Conservation (phyloP, 2,329 filamentous ascomycete genomes). For the Aspergillus sp. region DNA sequence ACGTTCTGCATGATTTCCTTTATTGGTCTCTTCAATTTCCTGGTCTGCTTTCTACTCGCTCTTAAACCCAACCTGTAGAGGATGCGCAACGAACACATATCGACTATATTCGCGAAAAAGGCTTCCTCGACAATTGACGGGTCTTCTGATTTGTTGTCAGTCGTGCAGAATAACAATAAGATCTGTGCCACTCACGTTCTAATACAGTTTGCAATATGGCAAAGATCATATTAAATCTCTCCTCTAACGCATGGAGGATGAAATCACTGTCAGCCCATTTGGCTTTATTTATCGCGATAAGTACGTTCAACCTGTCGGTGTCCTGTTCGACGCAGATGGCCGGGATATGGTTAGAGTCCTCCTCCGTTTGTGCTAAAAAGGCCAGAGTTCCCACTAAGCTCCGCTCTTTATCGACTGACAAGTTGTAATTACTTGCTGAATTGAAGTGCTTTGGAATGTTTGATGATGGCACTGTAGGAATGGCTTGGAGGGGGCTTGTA, state of each 20-base stretch:
- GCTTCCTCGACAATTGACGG: not conserved
- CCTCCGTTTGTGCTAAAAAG: constrained; percentile 31
- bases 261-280: constrained; percentile 12
- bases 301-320: constrained; percentile 19
- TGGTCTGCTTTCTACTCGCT: no score
- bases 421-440: not conserved
- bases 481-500: not conserved
- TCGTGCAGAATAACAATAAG: not conserved
- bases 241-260: constrained; percentile 14
- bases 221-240: not conserved
- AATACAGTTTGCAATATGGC: constrained; percentile 1
- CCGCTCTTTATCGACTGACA: constrained; percentile 34
- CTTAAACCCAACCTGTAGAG: constrained; percentile 1
- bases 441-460: not conserved
- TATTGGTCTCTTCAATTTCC: constrained; percentile 9
- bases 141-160: not conserved
- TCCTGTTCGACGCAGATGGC: constrained; percentile 33
- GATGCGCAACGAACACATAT: constrained; percentile 1
- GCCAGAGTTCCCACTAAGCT: constrained; percentile 27
- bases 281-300: constrained; percentile 34
- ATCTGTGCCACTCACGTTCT: not conserved
- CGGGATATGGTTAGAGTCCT: constrained; percentile 30
- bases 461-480: constrained; percentile 13
- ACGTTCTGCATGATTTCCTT: constrained; percentile 9
- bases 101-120: not conserved